Conservation (phyloP, 495 filamentous ascomycete species). For the Daldinia decipiens region DNA sequence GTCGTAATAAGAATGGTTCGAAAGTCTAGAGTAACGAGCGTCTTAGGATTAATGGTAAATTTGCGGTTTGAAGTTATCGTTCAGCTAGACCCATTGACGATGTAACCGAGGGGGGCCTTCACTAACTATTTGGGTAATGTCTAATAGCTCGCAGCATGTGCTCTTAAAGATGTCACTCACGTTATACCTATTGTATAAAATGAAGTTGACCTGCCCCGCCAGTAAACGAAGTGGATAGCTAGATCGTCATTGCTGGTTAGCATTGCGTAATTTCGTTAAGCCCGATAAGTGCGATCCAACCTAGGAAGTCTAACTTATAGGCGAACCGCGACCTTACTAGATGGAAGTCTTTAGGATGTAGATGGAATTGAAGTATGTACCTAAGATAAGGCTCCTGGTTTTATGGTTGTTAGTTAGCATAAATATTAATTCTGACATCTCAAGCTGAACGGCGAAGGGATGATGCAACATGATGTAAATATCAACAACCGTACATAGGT, state of each 20-base stretch:
- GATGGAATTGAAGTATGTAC: neutral
- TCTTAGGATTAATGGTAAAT: neutral
- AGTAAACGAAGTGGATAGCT: neutral
- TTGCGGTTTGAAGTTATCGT: neutral
- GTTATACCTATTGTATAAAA: neutral
- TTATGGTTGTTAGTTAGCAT: neutral
- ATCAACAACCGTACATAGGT: neutral
- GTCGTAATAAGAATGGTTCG: neutral
- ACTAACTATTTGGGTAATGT: neutral
- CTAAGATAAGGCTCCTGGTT: neutral
- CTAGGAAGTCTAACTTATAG: neutral
- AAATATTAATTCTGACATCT: too few relatives aligned
- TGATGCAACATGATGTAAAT: neutral
- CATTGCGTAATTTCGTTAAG: constrained; percentile 25
- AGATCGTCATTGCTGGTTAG: constrained; percentile 20
- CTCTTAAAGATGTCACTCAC: neutral
- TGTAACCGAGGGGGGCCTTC: constrained; percentile 17
- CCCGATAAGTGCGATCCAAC: neutral
- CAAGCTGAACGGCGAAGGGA: neutral
- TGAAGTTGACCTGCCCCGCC: constrained; percentile 11
- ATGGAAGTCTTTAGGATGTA: neutral
- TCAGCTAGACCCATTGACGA: neutral
- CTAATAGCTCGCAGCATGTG: neutral
- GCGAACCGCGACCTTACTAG: neutral
- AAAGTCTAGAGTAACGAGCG: neutral